Conservation (phyloP, 2,329 filamentous ascomycete species). For the Fusarium veterinarium region DNA sequence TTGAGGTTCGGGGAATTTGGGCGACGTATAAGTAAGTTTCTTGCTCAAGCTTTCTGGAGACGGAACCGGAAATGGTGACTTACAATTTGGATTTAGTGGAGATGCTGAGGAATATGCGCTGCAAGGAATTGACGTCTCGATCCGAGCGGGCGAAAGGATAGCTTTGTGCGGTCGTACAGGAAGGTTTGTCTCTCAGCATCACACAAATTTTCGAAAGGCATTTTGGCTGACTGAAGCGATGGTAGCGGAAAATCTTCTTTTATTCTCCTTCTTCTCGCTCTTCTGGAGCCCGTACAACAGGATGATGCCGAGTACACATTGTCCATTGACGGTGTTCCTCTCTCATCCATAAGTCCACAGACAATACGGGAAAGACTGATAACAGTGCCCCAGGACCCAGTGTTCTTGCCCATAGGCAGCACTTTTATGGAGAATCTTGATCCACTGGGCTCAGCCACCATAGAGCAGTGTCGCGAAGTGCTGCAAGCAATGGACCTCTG, state of each 20-base stretch:
- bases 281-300: neutral
- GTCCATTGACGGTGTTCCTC: neutral
- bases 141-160: neutral
- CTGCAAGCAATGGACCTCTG: neutral
- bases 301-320: neutral
- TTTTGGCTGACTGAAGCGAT: rapidly evolving
- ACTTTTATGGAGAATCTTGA: neutral
- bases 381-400: neutral
- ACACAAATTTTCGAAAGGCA: rapidly evolving
- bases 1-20: neutral
- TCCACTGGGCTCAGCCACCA: neutral
- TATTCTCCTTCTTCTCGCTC: neutral
- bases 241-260: neutral
- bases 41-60: no score
- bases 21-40: neutral
- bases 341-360: neutral
- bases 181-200: neutral
- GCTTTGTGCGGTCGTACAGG: neutral
- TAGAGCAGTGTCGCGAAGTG: neutral
- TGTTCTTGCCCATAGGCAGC: neutral
- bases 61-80: neutral
- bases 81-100: rapidly evolving
- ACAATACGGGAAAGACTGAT: neutral
- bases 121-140: neutral
- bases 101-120: neutral